Percentiles rank a stretch among this genome's conserved stretches.
Conservation (phyloP, 2,329 filamentous ascomycete species). For the Aphanocladium album region DNA sequence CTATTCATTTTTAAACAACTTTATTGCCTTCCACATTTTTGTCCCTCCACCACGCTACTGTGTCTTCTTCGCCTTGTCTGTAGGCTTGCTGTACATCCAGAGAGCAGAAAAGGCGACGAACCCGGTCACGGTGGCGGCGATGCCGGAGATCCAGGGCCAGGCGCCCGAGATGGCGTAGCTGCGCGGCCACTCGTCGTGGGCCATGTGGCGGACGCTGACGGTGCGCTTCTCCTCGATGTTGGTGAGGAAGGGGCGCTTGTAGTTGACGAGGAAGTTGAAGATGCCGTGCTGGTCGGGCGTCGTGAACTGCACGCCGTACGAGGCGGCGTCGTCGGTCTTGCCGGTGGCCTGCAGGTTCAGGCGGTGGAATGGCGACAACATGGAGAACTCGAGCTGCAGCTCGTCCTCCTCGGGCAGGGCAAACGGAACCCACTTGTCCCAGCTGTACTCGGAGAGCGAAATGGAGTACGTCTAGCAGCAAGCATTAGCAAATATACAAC, state of each 20-base stretch:
- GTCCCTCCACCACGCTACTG: slow-evolving; percentile 27
- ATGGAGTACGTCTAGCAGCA: slow-evolving; percentile 72
- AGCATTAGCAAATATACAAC: background rate
- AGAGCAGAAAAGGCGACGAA: slow-evolving; percentile 81
- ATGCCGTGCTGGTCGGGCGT: slow-evolving; percentile 97
- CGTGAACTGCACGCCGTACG: slow-evolving; percentile 71
- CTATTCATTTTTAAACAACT: slow-evolving; percentile 11
- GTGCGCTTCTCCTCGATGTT: slow-evolving; percentile 90
- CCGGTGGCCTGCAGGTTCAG: slow-evolving; percentile 59
- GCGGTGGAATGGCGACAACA: slow-evolving; percentile 97
- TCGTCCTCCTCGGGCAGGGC: slow-evolving; percentile 62
- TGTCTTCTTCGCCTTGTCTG: slow-evolving; percentile 40
- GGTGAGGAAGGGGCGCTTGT: slow-evolving; percentile 89
- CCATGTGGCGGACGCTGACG: slow-evolving; percentile 92
- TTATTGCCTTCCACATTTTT: background rate
- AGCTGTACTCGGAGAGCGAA: slow-evolving; percentile 78
- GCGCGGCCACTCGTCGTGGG: slow-evolving; percentile 92
- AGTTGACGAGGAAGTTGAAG: slow-evolving; percentile 97
- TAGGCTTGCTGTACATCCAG: slow-evolving; percentile 71
- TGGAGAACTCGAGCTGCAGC: slow-evolving; percentile 94
- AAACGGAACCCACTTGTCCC: slow-evolving; percentile 72
- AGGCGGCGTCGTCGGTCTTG: slow-evolving; percentile 60
- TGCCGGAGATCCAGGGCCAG: slow-evolving; percentile 91
- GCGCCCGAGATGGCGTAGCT: slow-evolving; percentile 86
- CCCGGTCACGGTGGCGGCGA: slow-evolving; percentile 75